A percentile compares a stretch with the other conserved stretches of the same genome.
phyloP scores from a whole-genome alignment of 169 alveolate species.

The Eimeria brunetti region DNA sequence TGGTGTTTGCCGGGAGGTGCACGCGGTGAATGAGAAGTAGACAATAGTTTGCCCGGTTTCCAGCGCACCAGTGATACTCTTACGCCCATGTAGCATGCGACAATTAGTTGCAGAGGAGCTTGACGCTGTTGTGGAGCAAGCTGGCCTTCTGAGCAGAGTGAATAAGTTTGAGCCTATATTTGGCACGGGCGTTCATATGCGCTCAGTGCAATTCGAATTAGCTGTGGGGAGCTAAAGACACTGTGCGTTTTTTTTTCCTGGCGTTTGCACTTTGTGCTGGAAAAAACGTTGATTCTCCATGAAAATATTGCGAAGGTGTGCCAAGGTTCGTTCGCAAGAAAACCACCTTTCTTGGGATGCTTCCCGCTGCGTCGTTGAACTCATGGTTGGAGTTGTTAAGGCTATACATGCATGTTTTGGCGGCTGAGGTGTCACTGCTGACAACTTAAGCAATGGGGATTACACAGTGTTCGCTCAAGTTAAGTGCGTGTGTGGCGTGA shows the following conservation, averaged over 20 bases:
- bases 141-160: background rate
- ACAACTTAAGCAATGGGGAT: background rate
- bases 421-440: background rate
- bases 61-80: background rate
- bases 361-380: background rate
- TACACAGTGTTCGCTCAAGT: background rate
- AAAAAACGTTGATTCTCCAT: background rate
- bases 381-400: background rate
- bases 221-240: background rate
- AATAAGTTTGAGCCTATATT: background rate
- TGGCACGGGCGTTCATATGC: background rate
- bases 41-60: background rate
- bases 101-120: background rate
- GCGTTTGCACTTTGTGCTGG: background rate
- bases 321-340: background rate
- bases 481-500: background rate
- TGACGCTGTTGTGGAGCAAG: background rate
- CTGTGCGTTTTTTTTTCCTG: background rate
- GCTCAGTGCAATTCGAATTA: background rate
- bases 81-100: background rate
- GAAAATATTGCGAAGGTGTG: background rate
- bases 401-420: background rate
- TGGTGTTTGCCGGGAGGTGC: background rate
- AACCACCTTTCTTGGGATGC: background rate
- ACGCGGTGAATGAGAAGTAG: background rate